Evolutionary conservation across 2,329 filamentous ascomycete species (phyloP), one percentile per base, ranked within the genome.

Genomic region (Bipolaris oryzae): DNA sequence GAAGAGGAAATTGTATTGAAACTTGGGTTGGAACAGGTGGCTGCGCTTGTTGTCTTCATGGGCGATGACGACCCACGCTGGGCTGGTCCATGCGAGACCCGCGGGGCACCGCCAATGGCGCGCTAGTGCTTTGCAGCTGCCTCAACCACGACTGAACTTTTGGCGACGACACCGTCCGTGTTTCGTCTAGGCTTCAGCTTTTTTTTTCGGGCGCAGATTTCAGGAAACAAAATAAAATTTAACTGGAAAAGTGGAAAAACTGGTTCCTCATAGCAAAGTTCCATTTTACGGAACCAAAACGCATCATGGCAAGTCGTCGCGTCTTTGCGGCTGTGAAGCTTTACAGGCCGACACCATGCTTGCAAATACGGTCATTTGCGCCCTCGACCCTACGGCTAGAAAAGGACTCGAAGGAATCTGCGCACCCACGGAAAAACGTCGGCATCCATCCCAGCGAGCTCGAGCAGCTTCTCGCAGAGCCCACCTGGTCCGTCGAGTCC

Each of bases 401-500:
- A 5, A 31, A 45, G 11, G 15, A 31, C 18, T 9, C 31, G 34
- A n/a, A 16, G 1, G 34, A 28, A 11, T 3, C 21, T 16, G 21
- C 42, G 15, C n/a, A 44, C 15, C 45, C 54, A 16, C 55, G 11
- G 15, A 39, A 55, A 45, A 53, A 39, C 28, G 45, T 37, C 46
- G 61, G 65, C n/a, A 60, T 69, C 15, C 56, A 64, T 45, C 63
- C 67, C 23, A 60, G 64, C 41, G 67, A 76, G 21, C 61, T 80
- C 15, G 71, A 78, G 18, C 55, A 73, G 31, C 71, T 81, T 31
- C 85, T 94, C 51, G 82, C 85, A 15, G 83, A 84, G 57, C 92
- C 93, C 20, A 89, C 85, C 46, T 97, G 93, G 93, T 96, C 93
- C 43, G 88, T 96, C 63, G 81, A 85, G 33, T 88, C 89, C 7